Evolutionary conservation across 2,329 filamentous ascomycete species (phyloP), one percentile per base, ranked within the genome.

Genomic region (Trichophyton rubrum): DNA sequence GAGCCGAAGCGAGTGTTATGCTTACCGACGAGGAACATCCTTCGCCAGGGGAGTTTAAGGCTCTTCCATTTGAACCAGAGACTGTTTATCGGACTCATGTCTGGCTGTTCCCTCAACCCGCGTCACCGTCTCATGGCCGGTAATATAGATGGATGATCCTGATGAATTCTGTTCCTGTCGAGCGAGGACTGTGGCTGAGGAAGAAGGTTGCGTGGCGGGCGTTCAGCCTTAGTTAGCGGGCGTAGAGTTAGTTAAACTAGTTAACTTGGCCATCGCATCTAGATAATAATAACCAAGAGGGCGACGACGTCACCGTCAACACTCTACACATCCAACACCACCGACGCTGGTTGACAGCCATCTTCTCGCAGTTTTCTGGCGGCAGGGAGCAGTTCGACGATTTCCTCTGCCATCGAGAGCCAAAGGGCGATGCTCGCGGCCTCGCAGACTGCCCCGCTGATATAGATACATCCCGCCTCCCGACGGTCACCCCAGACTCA

Each of bases 21-120:
- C 72, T 57, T 69, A 83, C 82, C 82, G 56, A 80, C 79, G 41
- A 86, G 76, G 73, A 80, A 83, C 59, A 77, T 78, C 69, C 76
- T 79, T 63, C 84, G 76, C 84, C 84, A 86, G 53, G 84, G 84
- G 40, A 86, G 76, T 63, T 77, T 77, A 60, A 85, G 74, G 68
- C 77, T 77, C 71, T 84, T 85, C 83, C 83, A 86, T 71, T 78
- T 79, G 66, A 79, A 80, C 82, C 82, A 86, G 58, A 83, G 72
- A 63, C 73, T 75, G 64, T 75, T 76, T 17, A 78, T 66, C 62
- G 64, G 64, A 61, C 62, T 64, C 59, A 63, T 61, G 58, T 61
- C 58, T 56, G 61, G 43, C 43, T 45, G 56, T 43, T 58, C 40
- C 40, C 4, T 24, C 27, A 38, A 9, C n/a, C 17, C 35, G 22